Evolutionary conservation across 768 basidiomycete genomes (phyloP).

Genomic region (Termitomyces sp.): DNA sequence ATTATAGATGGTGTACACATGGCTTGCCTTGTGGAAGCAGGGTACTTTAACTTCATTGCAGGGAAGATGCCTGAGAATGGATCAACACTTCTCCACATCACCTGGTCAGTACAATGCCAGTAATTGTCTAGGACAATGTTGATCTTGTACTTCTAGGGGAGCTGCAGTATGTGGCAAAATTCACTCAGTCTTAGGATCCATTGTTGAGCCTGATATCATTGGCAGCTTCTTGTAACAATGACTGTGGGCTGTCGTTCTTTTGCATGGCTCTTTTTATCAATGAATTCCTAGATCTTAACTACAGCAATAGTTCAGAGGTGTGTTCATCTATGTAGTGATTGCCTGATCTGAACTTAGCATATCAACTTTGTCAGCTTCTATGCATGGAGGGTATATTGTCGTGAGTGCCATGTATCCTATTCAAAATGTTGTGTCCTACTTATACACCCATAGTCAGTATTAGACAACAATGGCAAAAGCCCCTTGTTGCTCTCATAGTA

Average conservation of each 20-base stretch:
- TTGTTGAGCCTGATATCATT: not conserved
- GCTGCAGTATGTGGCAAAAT: not conserved
- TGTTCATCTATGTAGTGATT: no score
- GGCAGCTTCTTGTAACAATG: not conserved
- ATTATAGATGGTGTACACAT: not conserved
- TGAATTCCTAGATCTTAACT: not conserved
- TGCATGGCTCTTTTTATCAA: not conserved
- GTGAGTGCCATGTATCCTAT: no score
- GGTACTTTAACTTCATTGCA: not conserved
- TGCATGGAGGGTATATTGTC: conserved; percentile 1
- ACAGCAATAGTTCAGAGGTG: not conserved
- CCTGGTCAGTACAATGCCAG: not conserved
- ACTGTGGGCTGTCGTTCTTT: not conserved
- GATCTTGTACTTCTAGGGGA: not conserved
- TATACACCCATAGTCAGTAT: not conserved
- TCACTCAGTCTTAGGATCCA: not conserved
- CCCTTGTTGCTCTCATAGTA: not conserved
- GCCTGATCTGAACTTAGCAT: not conserved
- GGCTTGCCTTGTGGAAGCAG: no score
- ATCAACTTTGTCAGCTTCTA: not conserved
- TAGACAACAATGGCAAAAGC: not conserved
- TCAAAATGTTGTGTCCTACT: not conserved
- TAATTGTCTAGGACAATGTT: not conserved
- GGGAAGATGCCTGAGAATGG: not conserved
- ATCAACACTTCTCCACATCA: no score